Base-by-base conservation (phyloP, 768 basidiomycete species). In the Boletus sp. region DNA sequence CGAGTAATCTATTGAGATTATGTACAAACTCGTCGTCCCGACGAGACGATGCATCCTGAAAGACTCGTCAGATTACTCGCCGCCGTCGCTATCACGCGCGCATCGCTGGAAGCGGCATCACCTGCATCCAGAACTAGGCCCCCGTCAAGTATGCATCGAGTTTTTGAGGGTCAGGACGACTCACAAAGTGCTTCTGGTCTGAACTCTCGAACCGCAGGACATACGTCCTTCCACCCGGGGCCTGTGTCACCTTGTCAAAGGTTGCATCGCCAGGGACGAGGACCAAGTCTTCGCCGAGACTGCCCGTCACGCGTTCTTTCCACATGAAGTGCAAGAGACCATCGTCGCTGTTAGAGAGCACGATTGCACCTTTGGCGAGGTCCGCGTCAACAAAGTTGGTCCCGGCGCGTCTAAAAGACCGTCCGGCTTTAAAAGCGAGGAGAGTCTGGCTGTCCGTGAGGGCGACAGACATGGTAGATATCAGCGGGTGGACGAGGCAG, bases 171-270 rank as follows among this genome's bases (percentile, higher is more conserved):
- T 33, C 7, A 29, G 35, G n/a, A n/a, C 25, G 17, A 77, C 84
- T 71, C 65, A 95, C 93, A 70, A 97, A 96, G 70, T 94, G 89
- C 57, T 84, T 83, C 66, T 92, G 89, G 67, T 92, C 82, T 14
- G 93, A 95, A 21, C 90, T 93, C 0, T 88, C 85, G 75, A 97
- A 96, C 72, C 90, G 92, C 69, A 96, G 85, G 57, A 95, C 90
- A 62, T 90, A 92, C 5, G 87, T 84, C 56, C 92, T 77, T 7
- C 88, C 90, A 32, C 76, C 75, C 0, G 73, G 65, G 10, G 87
- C 80, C 64, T 91, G 83, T 2, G 80, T 56, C 10, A 95, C 87
- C 70, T 85, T 87, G 61, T 78, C 77, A 66, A 97, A 92, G 1
- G 78, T 81, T 4, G 93, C 93, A 70, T 97, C 93, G 2, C 82